Percentiles rank a stretch among this genome's conserved stretches.
phyloP scores from a whole-genome alignment of 768 basidiomycete species.

The Imleria badia region DNA sequence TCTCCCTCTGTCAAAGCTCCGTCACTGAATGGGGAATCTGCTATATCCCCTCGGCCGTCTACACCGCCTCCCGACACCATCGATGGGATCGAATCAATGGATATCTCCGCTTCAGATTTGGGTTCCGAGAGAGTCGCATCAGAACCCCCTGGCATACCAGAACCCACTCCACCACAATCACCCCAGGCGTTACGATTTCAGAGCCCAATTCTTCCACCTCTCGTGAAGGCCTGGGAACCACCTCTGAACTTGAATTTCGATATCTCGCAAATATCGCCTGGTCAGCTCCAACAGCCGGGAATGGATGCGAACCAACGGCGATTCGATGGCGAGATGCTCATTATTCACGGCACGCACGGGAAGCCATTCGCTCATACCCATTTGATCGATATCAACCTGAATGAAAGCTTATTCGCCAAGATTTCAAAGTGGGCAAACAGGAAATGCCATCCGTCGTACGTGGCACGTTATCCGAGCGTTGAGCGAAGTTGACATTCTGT shows the following conservation, averaged over 20 bases:
- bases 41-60: neutral
- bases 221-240: constrained; percentile 10
- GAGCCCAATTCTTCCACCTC: constrained; percentile 12
- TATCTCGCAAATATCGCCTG: neutral
- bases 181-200: neutral
- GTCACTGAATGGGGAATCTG: neutral
- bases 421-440: constrained; percentile 41
- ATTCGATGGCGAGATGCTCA: constrained; percentile 18
- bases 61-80: neutral
- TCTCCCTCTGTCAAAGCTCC: neutral
- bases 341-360: constrained; percentile 20
- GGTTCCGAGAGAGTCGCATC: neutral
- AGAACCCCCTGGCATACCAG: neutral
- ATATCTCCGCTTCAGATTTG: neutral
- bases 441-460: constrained; percentile 30
- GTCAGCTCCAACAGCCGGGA: neutral
- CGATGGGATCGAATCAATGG: constrained; percentile 1
- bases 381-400: constrained; percentile 29
- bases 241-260: constrained; percentile 19
- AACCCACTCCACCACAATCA: neutral
- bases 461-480: constrained; percentile 6
- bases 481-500: neutral
- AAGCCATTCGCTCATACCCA: constrained; percentile 21
- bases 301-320: neutral
- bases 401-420: constrained; percentile 25